Conservation (phyloP, 345 rosid species). For the Aegle marmelos region DNA sequence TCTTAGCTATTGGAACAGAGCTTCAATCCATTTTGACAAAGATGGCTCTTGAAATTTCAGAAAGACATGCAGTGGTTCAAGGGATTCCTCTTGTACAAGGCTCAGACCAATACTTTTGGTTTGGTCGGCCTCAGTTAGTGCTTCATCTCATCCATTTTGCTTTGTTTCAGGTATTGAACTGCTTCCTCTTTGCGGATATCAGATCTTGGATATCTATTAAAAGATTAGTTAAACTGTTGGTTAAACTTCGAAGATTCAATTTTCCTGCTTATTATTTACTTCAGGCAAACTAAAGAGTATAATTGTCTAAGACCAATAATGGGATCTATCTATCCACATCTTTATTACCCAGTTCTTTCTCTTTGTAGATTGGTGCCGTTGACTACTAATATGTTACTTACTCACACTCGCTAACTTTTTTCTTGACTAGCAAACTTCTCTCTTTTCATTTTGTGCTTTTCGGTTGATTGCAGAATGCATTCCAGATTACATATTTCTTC, state of each 20-base stretch:
- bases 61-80: slow-evolving; percentile 89
- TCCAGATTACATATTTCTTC: slow-evolving; percentile 92
- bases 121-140: slow-evolving; percentile 64
- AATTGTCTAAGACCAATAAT: background rate
- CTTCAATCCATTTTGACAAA: slow-evolving; percentile 79
- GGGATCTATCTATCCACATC: background rate
- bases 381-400: background rate
- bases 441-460: background rate
- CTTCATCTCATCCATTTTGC: slow-evolving; percentile 91
- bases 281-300: background rate
- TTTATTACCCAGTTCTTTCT: background rate
- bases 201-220: background rate
- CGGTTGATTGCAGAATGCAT: slow-evolving; percentile 70
- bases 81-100: slow-evolving; percentile 96
- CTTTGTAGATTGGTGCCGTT: background rate
- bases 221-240: background rate
- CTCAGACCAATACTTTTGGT: slow-evolving; percentile 91
- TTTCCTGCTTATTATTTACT: background rate
- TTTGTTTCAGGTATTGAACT: slow-evolving; percentile 69
- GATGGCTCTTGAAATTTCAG: slow-evolving; percentile 82
- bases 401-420: background rate
- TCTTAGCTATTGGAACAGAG: slow-evolving; percentile 84
- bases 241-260: background rate
- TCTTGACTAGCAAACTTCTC: background rate
- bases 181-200: background rate